These are phyloP conservation scores for Coniochaeta sp. DNA, from an alignment of 2,329 filamentous ascomycete species.

Conservation along the genomic window DNA sequence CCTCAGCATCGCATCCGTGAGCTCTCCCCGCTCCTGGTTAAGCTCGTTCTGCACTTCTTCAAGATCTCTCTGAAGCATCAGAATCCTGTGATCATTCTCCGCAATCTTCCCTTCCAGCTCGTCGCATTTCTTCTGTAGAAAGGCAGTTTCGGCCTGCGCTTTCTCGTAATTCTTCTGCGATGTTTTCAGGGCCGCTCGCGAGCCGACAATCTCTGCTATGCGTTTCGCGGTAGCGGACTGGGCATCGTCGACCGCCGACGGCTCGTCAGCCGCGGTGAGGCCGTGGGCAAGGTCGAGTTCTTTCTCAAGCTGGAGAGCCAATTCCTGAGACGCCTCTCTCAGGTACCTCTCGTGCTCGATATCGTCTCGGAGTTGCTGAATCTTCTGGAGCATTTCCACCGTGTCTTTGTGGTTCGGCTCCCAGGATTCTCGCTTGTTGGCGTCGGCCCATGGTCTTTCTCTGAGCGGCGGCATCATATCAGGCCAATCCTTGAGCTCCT, in stretches of 20 bases:
- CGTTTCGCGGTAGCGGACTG: background rate
- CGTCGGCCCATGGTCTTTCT: background rate
- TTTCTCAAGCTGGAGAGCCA: background rate
- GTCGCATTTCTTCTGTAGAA: background rate
- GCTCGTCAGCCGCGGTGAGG: background rate
- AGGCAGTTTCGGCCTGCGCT: background rate
- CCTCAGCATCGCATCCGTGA: background rate
- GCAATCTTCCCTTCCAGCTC: background rate
- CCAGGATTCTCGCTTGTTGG: background rate
- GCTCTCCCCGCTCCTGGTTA: background rate
- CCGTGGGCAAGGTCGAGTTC: background rate
- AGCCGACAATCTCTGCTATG: background rate
- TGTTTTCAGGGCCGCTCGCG: background rate
- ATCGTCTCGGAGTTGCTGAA: background rate
- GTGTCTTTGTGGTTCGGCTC: background rate
- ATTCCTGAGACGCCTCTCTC: background rate
- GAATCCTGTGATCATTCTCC: background rate
- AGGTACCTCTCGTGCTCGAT: background rate
- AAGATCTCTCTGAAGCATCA: background rate
- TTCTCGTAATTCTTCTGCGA: background rate
- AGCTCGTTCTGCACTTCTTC: background rate
- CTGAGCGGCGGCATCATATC: background rate
- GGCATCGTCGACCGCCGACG: background rate
- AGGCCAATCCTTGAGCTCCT: background rate
- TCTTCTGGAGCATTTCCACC: background rate